phyloP scores from a whole-genome alignment of 1,284 basidiomycete genomes.

The Volvariella surrecta region DNA sequence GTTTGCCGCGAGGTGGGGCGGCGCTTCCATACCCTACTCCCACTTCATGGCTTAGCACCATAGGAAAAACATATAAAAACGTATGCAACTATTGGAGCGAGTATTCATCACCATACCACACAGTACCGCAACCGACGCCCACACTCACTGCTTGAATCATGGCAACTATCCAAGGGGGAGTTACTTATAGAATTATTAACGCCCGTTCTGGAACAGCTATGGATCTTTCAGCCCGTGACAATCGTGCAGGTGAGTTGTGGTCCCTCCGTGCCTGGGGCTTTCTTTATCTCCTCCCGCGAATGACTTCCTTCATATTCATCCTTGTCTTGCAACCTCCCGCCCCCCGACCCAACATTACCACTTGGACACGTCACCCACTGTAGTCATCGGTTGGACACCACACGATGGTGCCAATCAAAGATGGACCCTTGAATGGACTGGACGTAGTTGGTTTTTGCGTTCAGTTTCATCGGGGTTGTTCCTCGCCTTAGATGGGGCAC shows the following conservation, averaged over 20 bases:
- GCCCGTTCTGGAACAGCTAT: constrained; percentile 37
- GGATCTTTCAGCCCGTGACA: constrained; percentile 46
- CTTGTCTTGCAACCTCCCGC: neutral
- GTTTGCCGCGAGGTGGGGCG: no score
- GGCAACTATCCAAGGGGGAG: constrained; percentile 18
- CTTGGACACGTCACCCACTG: neutral
- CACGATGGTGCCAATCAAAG: constrained; percentile 40
- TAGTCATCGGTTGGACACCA: constrained; percentile 41
- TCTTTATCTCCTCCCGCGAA: neutral
- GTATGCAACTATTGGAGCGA: neutral
- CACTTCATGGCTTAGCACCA: no score
- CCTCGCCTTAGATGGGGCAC: constrained; percentile 27
- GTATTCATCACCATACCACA: neutral
- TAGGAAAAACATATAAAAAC: no score
- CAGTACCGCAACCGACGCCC: no score
- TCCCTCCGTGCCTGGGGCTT: neutral
- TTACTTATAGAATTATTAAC: constrained; percentile 40
- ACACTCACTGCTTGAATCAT: neutral
- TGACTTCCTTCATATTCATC: neutral
- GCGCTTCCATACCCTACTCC: no score
- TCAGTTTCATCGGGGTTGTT: constrained; percentile 28
- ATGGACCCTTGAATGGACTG: constrained; percentile 39
- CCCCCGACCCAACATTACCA: neutral
- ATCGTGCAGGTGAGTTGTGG: constrained; percentile 28
- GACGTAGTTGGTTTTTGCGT: constrained; percentile 32